These are phyloP conservation scores for Monilinia polystroma DNA, from an alignment of 2,329 filamentous ascomycete genomes.

Conservation along the genomic window DNA sequence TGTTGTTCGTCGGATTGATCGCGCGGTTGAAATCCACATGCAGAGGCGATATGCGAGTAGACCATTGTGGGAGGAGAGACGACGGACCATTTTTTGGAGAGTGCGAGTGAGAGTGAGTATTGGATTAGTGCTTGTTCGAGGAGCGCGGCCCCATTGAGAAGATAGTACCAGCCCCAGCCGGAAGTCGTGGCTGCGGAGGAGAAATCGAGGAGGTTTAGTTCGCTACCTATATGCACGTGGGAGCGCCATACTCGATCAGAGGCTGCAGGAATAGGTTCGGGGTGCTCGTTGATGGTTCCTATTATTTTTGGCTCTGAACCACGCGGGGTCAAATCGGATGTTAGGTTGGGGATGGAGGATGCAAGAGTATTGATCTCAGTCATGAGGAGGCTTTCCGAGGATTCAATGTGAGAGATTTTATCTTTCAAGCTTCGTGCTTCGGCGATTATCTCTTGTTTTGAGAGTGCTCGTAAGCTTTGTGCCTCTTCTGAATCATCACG, in stretches of 20 bases:
- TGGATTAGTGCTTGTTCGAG: constrained; percentile 93
- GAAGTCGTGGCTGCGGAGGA: constrained; percentile 74
- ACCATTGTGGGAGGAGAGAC: constrained; percentile 87
- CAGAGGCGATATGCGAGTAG: constrained; percentile 84
- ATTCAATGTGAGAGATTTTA: constrained; percentile 59
- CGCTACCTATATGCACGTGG: constrained; percentile 81
- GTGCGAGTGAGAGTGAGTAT: constrained; percentile 75
- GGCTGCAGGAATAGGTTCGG: constrained; percentile 42
- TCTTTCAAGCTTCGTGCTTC: constrained; percentile 66
- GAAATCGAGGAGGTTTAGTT: constrained; percentile 91
- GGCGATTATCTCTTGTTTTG: constrained; percentile 55
- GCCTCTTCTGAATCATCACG: constrained; percentile 41
- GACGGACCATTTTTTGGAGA: constrained; percentile 71
- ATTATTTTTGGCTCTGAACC: constrained; percentile 65
- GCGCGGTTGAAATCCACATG: constrained; percentile 91
- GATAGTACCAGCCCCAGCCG: constrained; percentile 98
- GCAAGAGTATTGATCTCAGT: constrained; percentile 72
- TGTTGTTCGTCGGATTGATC: constrained; percentile 91
- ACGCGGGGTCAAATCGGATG: constrained; percentile 70
- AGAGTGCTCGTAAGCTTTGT: constrained; percentile 33
- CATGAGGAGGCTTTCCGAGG: constrained; percentile 57
- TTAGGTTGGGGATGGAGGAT: constrained; percentile 81
- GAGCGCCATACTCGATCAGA: constrained; percentile 57
- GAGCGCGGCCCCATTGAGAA: constrained; percentile 85
- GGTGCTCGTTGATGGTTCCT: constrained; percentile 76